These are phyloP conservation scores for Paraglomus brasilianum DNA, from an alignment of 192 early-diverging fungal genomes.

Conservation along the genomic window DNA sequence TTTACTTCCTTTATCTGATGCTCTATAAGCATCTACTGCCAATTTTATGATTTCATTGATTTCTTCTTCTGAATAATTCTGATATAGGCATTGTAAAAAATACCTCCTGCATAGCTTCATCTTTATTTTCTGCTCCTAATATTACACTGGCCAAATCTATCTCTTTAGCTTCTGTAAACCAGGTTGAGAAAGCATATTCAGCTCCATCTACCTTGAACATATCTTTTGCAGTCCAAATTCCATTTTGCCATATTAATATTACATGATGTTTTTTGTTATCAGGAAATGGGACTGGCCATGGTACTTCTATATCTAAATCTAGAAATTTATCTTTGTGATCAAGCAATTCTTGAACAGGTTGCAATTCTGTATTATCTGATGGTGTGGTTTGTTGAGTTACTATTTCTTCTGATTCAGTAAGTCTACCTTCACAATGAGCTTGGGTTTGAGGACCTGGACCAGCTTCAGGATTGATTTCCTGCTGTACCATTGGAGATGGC, in stretches of 20 bases:
- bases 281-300: conserved; percentile 11
- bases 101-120: not conserved
- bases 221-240: conserved; percentile 23
- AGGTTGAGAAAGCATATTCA: conserved; percentile 22
- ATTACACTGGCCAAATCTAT: not conserved
- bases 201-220: conserved; percentile 23
- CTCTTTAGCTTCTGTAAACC: conserved; percentile 8
- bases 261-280: conserved; percentile 5
- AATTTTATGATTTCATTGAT: not conserved
- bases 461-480: not conserved
- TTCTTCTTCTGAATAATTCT: not conserved
- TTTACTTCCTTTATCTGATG: conserved; percentile 11
- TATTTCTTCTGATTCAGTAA: not conserved
- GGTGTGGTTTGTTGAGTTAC: too few species aligned
- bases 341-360: not conserved
- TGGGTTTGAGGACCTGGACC: not conserved
- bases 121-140: not conserved
- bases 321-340: not conserved
- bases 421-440: not conserved
- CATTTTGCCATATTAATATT: conserved; percentile 27
- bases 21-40: not conserved
- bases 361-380: too few species aligned
- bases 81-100: not conserved
- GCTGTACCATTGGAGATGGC: too few species aligned
- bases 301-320: conserved; percentile 23